Evolutionary conservation across 176 grass and related monocot genomes (phyloP), one percentile per base, ranked within the genome.

Genomic region (Musa beccarii): DNA sequence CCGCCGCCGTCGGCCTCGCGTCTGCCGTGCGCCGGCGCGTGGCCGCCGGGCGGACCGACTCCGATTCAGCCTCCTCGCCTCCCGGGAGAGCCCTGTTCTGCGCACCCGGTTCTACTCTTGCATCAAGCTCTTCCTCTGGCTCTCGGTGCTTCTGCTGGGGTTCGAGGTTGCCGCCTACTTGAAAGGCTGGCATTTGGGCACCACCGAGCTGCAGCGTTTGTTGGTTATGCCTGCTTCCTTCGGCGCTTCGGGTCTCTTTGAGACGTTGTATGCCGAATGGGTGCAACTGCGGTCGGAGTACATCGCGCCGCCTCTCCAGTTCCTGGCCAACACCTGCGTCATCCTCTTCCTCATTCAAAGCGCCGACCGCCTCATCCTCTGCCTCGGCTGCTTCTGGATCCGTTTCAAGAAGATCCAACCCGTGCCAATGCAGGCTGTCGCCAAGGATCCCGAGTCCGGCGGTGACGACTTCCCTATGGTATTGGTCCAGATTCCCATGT

Each of bases 401-500:
- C 90, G 29, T 79, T 59, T 96, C 78, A 89, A 84, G 73, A 88
- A 84, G 17, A 81, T 96, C 75, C 91, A 89, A 75, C 92, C 88
- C 2, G 76, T 75, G 51, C 84, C 82, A 3, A 11, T 71, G 23
- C 63, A 67, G 63, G 64, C 54, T 76, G 72, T 25, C 76, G 80
- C 86, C 65, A 78, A 83, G 55, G 88, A 96, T 65, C 80, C 83
- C 64, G 87, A 87, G 71, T 82, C 76, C 6, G 85, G 79, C 63
- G 52, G 59, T 10, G 82, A 82, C 6, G 69, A 86, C 49, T 92
- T 63, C 78, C 92, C 92, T 51, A 88, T 96, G 92, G 89, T 96
- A 52, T 82, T 96, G 52, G 87, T 96, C 61, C 92, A 96, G 78
- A 96, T 96, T 73, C 89, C 92, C n/a, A 96, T 96, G 89, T 89